Base-by-base conservation (phyloP, 352 stramenopile species). In the Globisporangium nagaii region DNA sequence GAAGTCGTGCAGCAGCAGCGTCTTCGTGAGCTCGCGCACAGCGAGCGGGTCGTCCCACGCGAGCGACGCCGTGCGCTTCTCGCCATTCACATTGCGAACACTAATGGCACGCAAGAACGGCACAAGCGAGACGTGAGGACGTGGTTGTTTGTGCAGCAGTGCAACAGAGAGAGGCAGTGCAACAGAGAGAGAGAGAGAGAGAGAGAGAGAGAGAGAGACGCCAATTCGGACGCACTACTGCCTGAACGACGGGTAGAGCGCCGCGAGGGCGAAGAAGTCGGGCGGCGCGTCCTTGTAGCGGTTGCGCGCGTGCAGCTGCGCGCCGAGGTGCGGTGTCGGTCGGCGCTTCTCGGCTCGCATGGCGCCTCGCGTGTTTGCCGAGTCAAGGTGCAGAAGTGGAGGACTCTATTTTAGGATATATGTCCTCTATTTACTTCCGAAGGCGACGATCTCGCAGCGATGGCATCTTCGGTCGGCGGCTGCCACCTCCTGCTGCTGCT, bases 1-100 rank as follows among this genome's bases (percentile, higher is more conserved):
- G 66, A 98, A 98, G 58, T 98, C 85, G 32, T 92, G 72, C 41
- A 88, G 64, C 19, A 98, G 78, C 53, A 99, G 69, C 31, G 91
- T 91, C 56, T 82, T 79, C 2, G 96, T 98, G 40, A 98, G 73
- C 53, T 96, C 86, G 50, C 86, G 52, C 44, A 60, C 63, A 46
- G 88, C 81, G 32, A 79, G 70, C 11, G 88, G 88, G 51, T 95
- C 74, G 44, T 88, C 75, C 70, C 87, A 97, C 48, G 75, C 52
- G 27, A 91, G 62, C 3, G 73, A 70, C 12, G 75, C 78, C 2
- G 70, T 84, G 28, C 71, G 76, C 37, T 78, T 82, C 2, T 60
- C 57, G 30, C 80, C 55, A 42, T 91, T 62, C 22, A 92, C 68
- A 62, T 85, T 86, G 52, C 69, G 62, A 17, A 92, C 66, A 64